phyloP scores from a whole-genome alignment of 1,139 yeast genomes.

The Saccharomyces hybrid region DNA sequence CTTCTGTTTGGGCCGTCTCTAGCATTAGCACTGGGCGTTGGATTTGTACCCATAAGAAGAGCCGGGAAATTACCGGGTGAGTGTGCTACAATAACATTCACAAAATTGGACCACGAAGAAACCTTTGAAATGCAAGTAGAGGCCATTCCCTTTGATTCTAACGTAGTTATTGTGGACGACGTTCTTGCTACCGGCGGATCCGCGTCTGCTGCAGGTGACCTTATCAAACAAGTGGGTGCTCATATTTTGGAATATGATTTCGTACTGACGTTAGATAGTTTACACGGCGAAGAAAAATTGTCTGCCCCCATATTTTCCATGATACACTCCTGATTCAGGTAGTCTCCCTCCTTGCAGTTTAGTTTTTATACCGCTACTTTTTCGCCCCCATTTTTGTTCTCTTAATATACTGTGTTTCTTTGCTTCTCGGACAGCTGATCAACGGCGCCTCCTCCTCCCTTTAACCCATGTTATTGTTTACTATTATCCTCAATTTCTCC shows the following conservation, averaged over 20 bases:
- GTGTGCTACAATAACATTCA: slow-evolving; percentile 26
- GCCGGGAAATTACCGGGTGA: slow-evolving; percentile 88
- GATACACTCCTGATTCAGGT: slow-evolving; percentile 55
- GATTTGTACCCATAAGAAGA: slow-evolving; percentile 87
- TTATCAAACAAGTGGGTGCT: slow-evolving; percentile 56
- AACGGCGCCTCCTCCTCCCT: background rate
- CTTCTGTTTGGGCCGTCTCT: slow-evolving; percentile 87
- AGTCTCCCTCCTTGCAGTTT: background rate
- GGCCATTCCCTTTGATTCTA: slow-evolving; percentile 68
- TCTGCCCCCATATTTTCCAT: slow-evolving; percentile 77
- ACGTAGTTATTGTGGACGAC: slow-evolving; percentile 79
- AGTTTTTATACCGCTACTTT: background rate
- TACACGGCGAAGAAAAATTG: slow-evolving; percentile 80
- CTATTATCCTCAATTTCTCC: background rate
- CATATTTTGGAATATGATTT: slow-evolving; percentile 69
- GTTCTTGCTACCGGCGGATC: slow-evolving; percentile 95
- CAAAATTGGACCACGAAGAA: slow-evolving; percentile 64
- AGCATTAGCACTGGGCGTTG: slow-evolving; percentile 76
- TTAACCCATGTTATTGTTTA: background rate
- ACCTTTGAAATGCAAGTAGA: slow-evolving; percentile 76
- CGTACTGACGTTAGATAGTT: slow-evolving; percentile 82
- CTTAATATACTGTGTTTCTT: background rate
- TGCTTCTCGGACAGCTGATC: background rate
- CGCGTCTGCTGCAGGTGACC: slow-evolving; percentile 82
- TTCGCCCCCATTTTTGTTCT: background rate